phyloP scores from a whole-genome alignment of 257 asterid genomes.

The Misopates orontium region DNA sequence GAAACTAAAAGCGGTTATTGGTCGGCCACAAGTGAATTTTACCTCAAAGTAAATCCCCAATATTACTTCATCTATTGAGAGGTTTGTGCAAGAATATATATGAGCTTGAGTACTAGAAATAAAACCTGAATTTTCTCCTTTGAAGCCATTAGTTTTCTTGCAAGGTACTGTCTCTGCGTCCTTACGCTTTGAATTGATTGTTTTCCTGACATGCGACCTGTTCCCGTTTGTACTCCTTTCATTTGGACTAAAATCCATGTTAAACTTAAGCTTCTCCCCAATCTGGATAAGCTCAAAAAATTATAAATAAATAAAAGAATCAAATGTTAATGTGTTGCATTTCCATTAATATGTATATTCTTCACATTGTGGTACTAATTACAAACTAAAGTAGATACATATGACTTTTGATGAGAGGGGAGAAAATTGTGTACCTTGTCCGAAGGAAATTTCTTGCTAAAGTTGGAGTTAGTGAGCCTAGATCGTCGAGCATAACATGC shows the following conservation, averaged over 20 bases:
- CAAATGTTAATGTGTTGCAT: too few species aligned
- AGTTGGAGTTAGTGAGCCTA: not conserved
- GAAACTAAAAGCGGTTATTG: too few species aligned
- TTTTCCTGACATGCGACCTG: not conserved
- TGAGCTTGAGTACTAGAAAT: too few species aligned
- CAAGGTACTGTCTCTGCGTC: not conserved
- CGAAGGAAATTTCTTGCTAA: constrained; percentile 3
- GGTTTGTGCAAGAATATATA: too few species aligned
- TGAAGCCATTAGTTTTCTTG: constrained; percentile 2
- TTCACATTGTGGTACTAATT: too few species aligned
- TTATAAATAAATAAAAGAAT: not conserved
- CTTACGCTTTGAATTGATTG: constrained; percentile 9
- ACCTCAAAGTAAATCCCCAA: too few species aligned
- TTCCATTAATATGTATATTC: too few species aligned
- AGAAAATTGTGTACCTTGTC: constrained; percentile 20
- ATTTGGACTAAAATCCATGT: constrained; percentile 1
- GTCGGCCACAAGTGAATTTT: too few species aligned
- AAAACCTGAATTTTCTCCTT: constrained; percentile 27
- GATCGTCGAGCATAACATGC: constrained; percentile 25
- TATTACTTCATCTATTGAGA: too few species aligned
- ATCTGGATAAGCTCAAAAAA: too few species aligned
- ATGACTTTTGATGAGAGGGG: not conserved
- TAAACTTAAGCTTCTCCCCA: not conserved
- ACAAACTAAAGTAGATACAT: too few species aligned
- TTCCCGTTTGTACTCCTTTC: not conserved